phyloP scores from a whole-genome alignment of 352 stramenopile genomes.

The Globisporangium takayamanum region DNA sequence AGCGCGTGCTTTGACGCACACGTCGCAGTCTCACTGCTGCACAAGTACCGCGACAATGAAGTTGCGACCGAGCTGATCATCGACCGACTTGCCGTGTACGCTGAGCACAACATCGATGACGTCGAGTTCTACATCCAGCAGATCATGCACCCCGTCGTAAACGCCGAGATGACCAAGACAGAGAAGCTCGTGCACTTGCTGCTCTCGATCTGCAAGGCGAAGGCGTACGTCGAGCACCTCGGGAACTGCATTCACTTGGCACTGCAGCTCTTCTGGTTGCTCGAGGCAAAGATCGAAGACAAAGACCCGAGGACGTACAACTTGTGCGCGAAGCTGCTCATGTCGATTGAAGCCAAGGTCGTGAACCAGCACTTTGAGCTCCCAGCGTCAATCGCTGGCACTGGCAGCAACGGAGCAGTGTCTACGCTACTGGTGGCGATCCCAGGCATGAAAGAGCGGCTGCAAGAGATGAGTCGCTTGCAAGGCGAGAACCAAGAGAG shows the following conservation, averaged over 20 bases:
- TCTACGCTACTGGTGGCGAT: constrained; percentile 46
- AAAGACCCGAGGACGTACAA: constrained; percentile 71
- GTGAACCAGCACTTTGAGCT: constrained; percentile 77
- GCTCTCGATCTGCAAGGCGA: constrained; percentile 74
- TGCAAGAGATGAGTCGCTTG: constrained; percentile 25
- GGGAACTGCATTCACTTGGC: constrained; percentile 79
- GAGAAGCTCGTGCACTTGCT: constrained; percentile 66
- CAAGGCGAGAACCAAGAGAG: constrained; percentile 10
- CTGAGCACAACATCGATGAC: constrained; percentile 62
- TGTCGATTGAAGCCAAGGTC: constrained; percentile 80
- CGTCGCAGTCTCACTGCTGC: constrained; percentile 54
- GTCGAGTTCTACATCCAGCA: constrained; percentile 82
- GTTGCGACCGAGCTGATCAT: constrained; percentile 57
- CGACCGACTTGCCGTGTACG: constrained; percentile 55
- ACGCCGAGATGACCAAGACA: constrained; percentile 48
- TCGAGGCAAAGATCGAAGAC: constrained; percentile 73
- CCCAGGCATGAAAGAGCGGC: constrained; percentile 42
- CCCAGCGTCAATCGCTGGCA: constrained; percentile 12
- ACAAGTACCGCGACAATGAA: constrained; percentile 69
- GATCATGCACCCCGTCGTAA: constrained; percentile 70
- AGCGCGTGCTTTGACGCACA: constrained; percentile 53
- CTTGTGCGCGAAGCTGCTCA: constrained; percentile 66
- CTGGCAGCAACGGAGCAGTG: constrained; percentile 20
- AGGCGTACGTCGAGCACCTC: constrained; percentile 68
- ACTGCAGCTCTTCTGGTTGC: constrained; percentile 64